Conservation (phyloP, 2,329 filamentous ascomycete genomes). For the Alternaria sp. region DNA sequence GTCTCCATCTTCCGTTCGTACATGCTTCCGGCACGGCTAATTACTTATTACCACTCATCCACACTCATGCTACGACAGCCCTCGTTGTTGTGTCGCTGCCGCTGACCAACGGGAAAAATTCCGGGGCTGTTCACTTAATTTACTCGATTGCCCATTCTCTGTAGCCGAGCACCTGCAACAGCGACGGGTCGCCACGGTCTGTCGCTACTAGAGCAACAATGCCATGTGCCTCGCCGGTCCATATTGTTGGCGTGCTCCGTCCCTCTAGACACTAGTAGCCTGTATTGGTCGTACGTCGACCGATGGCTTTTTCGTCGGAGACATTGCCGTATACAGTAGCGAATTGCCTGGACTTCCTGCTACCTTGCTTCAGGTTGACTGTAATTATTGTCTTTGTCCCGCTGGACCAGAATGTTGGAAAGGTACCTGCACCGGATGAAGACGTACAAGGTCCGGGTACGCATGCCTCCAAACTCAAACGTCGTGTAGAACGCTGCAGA, state of each 20-base stretch:
- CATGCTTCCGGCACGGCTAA: slow-evolving; percentile 45
- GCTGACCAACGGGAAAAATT: slow-evolving; percentile 29
- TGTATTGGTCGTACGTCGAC: slow-evolving; percentile 23
- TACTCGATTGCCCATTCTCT: not conserved
- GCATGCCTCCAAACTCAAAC: slow-evolving; percentile 39
- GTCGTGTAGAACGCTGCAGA: slow-evolving; percentile 34
- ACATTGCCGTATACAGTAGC: slow-evolving; percentile 34
- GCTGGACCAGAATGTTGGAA: slow-evolving; percentile 26
- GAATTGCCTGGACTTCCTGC: slow-evolving; percentile 16
- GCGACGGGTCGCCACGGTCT: slow-evolving; percentile 11
- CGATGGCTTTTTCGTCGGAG: slow-evolving; percentile 27
- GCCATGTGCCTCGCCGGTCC: slow-evolving; percentile 26
- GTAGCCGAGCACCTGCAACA: slow-evolving; percentile 19
- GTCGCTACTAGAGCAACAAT: not conserved
- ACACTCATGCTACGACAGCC: slow-evolving; percentile 18
- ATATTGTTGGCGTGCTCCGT: slow-evolving; percentile 19
- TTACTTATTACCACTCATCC: slow-evolving; percentile 35
- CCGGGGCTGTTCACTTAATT: not conserved
- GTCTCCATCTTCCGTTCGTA: slow-evolving; percentile 27
- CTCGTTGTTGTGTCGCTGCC: slow-evolving; percentile 20
- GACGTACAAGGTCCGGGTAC: slow-evolving; percentile 40
- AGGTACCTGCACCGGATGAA: slow-evolving; percentile 48
- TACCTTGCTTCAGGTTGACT: slow-evolving; percentile 33
- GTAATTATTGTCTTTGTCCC: slow-evolving; percentile 41
- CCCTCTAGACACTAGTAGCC: slow-evolving; percentile 20